Conservation (phyloP, 2,329 filamentous ascomycete genomes). For the Lecanoromycetidae sp. region DNA sequence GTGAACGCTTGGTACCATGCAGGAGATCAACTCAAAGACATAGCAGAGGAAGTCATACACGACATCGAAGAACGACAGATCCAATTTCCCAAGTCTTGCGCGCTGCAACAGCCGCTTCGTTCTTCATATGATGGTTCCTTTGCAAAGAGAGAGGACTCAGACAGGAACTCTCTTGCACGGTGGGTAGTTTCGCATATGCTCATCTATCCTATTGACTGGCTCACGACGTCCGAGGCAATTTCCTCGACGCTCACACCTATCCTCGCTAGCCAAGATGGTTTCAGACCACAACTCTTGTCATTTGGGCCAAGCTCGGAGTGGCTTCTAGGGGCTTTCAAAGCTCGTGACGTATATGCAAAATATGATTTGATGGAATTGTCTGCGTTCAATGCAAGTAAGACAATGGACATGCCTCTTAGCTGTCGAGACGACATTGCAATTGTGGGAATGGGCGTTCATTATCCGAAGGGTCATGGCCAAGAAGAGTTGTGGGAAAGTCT, state of each 20-base stretch:
- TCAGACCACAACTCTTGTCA: not conserved
- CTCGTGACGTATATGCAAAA: not conserved
- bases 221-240: not conserved
- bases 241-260: not conserved
- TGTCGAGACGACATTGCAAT: conserved; percentile 44
- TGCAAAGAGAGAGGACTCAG: not conserved
- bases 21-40: not conserved
- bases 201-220: conserved; percentile 3
- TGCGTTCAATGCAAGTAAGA: not conserved
- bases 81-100: not conserved
- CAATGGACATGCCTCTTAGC: too few relatives aligned
- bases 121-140: conserved; percentile 6
- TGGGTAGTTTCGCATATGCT: conserved; percentile 2
- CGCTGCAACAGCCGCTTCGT: not conserved
- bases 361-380: conserved; percentile 6
- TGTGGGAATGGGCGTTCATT: conserved; percentile 61
- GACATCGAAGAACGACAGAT: conserved; percentile 1
- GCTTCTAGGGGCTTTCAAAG: not conserved
- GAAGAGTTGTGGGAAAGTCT: conserved; percentile 58
- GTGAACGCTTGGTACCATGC: conserved; percentile 12
- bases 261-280: not conserved
- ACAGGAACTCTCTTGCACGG: not conserved
- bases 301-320: conserved; percentile 11
- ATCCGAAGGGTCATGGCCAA: conserved; percentile 52
- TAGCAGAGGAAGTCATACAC: not conserved